Percentiles rank a stretch among this genome's conserved stretches.
Evolutionary conservation across 2,329 filamentous ascomycete genomes (phyloP).

Genomic region (Fonsecaea multimorphosa): DNA sequence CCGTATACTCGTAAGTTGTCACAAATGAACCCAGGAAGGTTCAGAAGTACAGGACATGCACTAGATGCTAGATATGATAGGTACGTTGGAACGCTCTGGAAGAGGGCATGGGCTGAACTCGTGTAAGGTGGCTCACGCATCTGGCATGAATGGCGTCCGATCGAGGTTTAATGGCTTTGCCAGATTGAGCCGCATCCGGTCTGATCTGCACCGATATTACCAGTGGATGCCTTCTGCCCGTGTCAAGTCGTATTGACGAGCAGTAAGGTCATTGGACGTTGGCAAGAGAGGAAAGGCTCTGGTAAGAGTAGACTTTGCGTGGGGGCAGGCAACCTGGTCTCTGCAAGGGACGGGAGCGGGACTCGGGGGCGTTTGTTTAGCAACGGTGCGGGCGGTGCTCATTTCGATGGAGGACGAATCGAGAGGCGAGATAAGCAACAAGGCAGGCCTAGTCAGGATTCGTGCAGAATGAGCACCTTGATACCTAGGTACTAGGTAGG

Average conservation of each 20-base stretch:
- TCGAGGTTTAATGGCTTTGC: neutral
- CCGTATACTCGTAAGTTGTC: neutral
- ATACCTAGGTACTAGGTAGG: no score
- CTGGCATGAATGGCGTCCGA: neutral
- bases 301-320: slow-evolving; percentile 6
- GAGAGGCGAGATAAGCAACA: neutral
- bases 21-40: neutral
- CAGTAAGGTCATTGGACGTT: slow-evolving; percentile 8
- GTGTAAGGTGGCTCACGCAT: neutral
- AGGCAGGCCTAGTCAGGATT: neutral
- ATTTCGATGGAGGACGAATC: slow-evolving; percentile 14
- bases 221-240: slow-evolving; percentile 3
- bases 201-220: slow-evolving; percentile 11
- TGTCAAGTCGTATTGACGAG: slow-evolving; percentile 4
- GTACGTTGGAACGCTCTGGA: neutral
- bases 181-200: slow-evolving; percentile 1
- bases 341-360: neutral
- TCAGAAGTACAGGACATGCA: neutral
- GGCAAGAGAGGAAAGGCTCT: slow-evolving; percentile 5
- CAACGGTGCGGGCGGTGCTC: neutral
- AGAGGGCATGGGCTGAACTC: neutral
- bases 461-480: neutral
- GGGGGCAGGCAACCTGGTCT: neutral
- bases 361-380: neutral
- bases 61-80: neutral